A percentile compares a stretch with the other conserved stretches of the same genome.
Conservation (phyloP, 495 filamentous ascomycete genomes). For the Aspergillus nanangensis region DNA sequence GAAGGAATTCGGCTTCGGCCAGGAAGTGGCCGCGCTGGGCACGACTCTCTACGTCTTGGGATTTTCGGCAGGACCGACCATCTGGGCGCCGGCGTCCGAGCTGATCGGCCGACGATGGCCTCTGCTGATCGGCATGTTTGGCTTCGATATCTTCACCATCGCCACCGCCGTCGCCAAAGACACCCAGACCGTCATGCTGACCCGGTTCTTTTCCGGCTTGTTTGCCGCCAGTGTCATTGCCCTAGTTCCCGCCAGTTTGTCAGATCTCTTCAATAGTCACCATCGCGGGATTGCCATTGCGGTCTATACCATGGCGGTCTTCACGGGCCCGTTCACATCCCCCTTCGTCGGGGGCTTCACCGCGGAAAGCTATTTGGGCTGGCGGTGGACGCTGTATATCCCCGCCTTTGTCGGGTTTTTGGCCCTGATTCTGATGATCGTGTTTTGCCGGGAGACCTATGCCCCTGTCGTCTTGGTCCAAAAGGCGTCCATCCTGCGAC, state of each 20-base stretch:
- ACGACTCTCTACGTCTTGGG: conserved; percentile 51
- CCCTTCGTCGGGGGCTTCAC: conserved; percentile 44
- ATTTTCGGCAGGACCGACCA: conserved; percentile 42
- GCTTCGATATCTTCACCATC: conserved; percentile 48
- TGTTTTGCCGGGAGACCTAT: conserved; percentile 34
- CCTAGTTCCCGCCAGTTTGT: conserved; percentile 43
- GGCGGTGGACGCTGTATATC: conserved; percentile 45
- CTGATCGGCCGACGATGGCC: conserved; percentile 57
- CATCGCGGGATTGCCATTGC: conserved; percentile 41
- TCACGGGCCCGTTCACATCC: conserved; percentile 37
- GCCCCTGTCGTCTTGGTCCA: conserved; percentile 29
- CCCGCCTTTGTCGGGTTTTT: conserved; percentile 32
- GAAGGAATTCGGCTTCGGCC: conserved; percentile 39
- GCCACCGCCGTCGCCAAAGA: conserved; percentile 52
- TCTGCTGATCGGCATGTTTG: conserved; percentile 42
- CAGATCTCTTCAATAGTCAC: conserved; percentile 44
- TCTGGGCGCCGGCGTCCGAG: conserved; percentile 69
- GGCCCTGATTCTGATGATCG: conserved; percentile 15
- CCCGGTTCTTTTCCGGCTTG: conserved; percentile 43
- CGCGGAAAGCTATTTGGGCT: conserved; percentile 29
- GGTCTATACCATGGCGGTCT: conserved; percentile 43
- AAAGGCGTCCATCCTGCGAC: conserved; percentile 36
- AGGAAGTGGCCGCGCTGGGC: conserved; percentile 46
- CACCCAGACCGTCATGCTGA: conserved; percentile 48
- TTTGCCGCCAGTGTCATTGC: conserved; percentile 45